Base-by-base conservation (phyloP, 805 yeast species). In the Kuraishia cidri region DNA sequence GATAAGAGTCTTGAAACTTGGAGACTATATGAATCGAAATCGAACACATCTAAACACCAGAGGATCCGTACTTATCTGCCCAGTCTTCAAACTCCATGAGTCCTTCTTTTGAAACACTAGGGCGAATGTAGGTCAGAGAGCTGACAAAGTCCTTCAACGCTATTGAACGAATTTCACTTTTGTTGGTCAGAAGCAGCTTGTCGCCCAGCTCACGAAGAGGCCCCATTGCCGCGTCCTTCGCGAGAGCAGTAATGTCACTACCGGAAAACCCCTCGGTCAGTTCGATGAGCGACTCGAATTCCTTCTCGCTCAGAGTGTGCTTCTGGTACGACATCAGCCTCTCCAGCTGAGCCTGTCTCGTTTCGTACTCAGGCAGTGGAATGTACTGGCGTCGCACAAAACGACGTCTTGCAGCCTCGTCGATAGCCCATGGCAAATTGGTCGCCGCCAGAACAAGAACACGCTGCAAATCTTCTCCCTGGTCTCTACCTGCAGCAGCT, bases 181-280 rank as follows among this genome's bases (percentile, higher is more conserved):
- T 76, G 2, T 84, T 67, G 1, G 78, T 71, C 49, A 62, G 54
- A 41, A 90, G 63, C 35, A 90, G 67, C 29, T 79, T 76, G 37
- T 90, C 97, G 2, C 97, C 97, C 16, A 90, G 60, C 26, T 86
- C 80, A 41, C 98, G 67, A 24, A 92, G 62, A 2, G 98, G 97
- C 1, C 96, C 96, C 97, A 90, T 88, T 1, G 98, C 97, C 3
- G 96, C 94, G 53, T 90, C 97, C 55, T 88, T 92, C 2, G 97
- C 95, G 38, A 90, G 57, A 1, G 95, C 88, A 0, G 97, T 87
- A 27, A 90, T 70, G 56, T 90, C 98, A 42, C 92, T 79, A 2
- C 96, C 96, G n/a, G 95, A 83, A 55, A 78, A 86, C 1, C 85
- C 90, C 5, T 76, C 75, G 0, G 97, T 87, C 44, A 82, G 52